Percentiles rank a stretch among this genome's conserved stretches.
Conservation (phyloP, 805 yeast species). For the Dipodascopsis uninucleata region DNA sequence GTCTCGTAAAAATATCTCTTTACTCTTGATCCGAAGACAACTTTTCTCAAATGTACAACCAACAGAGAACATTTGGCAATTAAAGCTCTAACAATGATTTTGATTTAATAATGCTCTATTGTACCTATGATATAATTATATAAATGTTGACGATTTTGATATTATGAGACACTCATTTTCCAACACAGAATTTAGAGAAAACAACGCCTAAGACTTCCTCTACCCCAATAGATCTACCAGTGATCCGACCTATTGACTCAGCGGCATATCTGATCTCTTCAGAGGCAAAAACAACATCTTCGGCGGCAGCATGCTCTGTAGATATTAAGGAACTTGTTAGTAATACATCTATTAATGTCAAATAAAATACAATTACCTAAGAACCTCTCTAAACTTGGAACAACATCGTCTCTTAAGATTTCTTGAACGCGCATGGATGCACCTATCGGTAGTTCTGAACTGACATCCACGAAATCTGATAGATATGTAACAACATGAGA, state of each 20-base stretch:
- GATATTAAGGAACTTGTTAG: no score
- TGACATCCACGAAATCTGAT: conserved; percentile 44
- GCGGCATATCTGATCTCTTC: conserved; percentile 71
- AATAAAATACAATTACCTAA: conserved; percentile 34
- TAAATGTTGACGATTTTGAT: no score
- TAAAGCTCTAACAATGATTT: no score
- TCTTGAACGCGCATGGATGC: conserved; percentile 76
- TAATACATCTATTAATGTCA: background rate
- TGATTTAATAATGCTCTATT: no score
- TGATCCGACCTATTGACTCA: conserved; percentile 86
- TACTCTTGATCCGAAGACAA: no score
- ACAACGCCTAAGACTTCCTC: conserved; percentile 91
- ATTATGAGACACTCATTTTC: conserved; percentile 53
- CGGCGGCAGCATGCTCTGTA: conserved; percentile 27
- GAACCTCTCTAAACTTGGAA: conserved; percentile 70
- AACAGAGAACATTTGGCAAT: no score
- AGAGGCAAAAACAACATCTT: conserved; percentile 73
- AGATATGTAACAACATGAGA: conserved; percentile 45
- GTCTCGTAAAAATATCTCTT: no score
- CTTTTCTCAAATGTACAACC: no score
- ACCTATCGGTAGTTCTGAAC: conserved; percentile 58
- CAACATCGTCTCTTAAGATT: conserved; percentile 67
- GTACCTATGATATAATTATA: no score
- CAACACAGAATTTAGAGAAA: conserved; percentile 89
- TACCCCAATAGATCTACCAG: conserved; percentile 83